These are phyloP conservation scores for Gossypium sturtianum DNA, from an alignment of 345 rosid species.

Conservation along the genomic window DNA sequence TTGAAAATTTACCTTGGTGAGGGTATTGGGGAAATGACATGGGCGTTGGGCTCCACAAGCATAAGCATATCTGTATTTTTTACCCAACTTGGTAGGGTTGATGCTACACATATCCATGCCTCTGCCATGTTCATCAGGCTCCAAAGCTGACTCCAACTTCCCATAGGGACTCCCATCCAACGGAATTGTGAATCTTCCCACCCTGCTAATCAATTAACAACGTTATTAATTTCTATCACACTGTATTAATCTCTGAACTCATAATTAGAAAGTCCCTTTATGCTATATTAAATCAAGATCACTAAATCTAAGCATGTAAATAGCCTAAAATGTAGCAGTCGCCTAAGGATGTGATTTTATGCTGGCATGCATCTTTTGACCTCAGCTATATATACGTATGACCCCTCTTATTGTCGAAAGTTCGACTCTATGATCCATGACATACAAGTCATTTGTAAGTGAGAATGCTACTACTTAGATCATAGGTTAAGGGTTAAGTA, in stretches of 20 bases:
- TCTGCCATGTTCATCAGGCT: conserved; percentile 86
- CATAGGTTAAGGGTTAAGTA: no score
- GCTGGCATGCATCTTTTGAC: neutral
- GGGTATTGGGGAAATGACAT: conserved; percentile 92
- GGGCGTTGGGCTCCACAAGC: conserved; percentile 96
- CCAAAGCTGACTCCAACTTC: conserved; percentile 68
- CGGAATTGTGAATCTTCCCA: conserved; percentile 87
- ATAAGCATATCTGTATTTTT: conserved; percentile 72
- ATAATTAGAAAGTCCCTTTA: no score
- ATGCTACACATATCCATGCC: conserved; percentile 98
- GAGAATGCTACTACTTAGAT: no score
- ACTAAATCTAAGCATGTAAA: no score
- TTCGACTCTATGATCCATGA: no score
- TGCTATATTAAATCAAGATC: neutral
- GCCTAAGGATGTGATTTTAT: neutral
- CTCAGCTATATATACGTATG: neutral
- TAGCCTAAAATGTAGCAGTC: no score
- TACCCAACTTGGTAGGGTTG: conserved; percentile 68
- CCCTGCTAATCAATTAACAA: conserved; percentile 33
- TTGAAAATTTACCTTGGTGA: conserved; percentile 59
- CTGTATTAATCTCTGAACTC: neutral
- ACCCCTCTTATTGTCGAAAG: no score
- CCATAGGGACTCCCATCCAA: conserved; percentile 81
- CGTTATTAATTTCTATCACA: neutral
- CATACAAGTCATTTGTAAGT: no score